These are phyloP conservation scores for Cladorrhinum samala DNA, from an alignment of 495 filamentous ascomycete genomes.

Conservation along the genomic window DNA sequence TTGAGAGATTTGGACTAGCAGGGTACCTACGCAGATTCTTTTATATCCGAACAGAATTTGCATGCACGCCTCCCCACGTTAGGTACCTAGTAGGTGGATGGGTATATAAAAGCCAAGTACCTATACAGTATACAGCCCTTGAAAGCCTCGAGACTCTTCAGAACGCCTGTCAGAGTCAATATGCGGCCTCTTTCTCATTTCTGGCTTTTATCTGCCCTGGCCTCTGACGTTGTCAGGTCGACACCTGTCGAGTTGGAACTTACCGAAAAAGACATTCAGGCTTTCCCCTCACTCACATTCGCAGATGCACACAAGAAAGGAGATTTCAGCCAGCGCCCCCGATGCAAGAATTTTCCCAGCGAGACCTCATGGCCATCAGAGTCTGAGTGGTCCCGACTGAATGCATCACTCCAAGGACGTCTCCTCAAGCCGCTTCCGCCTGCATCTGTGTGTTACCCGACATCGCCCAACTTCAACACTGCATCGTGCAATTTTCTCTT, in stretches of 20 bases:
- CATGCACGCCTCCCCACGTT: too few relatives aligned
- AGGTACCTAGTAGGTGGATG: too few relatives aligned
- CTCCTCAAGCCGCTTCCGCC: constrained; percentile 48
- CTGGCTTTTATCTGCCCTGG: neutral
- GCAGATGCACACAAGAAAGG: neutral
- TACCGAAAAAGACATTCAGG: neutral
- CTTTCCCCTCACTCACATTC: neutral
- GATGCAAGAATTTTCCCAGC: constrained; percentile 49
- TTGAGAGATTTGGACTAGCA: too few relatives aligned
- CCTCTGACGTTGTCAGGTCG: neutral
- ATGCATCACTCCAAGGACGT: constrained; percentile 38
- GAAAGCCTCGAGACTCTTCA: too few relatives aligned
- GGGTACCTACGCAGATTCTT: too few relatives aligned
- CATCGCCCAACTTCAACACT: constrained; percentile 36
- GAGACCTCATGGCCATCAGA: constrained; percentile 43
- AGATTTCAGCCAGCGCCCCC: neutral
- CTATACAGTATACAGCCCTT: too few relatives aligned
- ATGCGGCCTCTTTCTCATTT: neutral
- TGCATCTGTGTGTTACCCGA: constrained; percentile 47
- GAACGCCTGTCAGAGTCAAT: too few relatives aligned
- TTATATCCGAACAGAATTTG: too few relatives aligned
- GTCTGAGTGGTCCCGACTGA: constrained; percentile 40
- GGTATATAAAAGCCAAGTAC: too few relatives aligned
- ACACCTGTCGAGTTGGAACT: neutral
- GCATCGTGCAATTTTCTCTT: constrained; percentile 33